Percentiles rank a stretch among this genome's conserved stretches.
phyloP scores from a whole-genome alignment of 139 green algal species.

The Desmodesmus armatus region DNA sequence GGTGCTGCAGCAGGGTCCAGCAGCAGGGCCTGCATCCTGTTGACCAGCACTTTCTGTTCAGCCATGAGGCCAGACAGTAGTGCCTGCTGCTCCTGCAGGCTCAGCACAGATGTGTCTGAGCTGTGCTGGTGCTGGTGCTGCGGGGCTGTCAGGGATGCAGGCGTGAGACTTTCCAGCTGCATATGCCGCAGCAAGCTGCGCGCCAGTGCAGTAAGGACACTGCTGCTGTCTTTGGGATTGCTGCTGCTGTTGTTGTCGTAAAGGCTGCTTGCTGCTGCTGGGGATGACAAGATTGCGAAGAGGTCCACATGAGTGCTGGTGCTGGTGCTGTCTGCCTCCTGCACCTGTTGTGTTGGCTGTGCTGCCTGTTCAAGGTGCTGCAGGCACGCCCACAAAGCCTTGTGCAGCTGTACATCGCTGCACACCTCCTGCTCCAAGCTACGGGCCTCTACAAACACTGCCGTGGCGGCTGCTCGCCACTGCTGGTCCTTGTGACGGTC shows the following conservation, averaged over 20 bases:
- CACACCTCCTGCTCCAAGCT: conserved; percentile 23
- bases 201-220: neutral
- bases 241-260: neutral
- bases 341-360: conserved; percentile 30
- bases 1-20: neutral
- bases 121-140: neutral
- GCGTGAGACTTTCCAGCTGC: conserved; percentile 34
- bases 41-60: neutral
- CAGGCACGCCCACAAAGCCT: conserved; percentile 1
- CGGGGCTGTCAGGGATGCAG: neutral
- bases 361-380: neutral
- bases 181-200: conserved; percentile 14
- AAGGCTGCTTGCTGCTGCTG: neutral
- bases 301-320: neutral
- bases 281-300: neutral
- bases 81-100: neutral
- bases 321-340: neutral
- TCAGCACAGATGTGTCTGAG: neutral
- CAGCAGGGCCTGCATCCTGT: conserved; percentile 19
- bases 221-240: neutral
- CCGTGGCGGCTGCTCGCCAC: neutral
- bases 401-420: conserved; percentile 25
- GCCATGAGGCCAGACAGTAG: conserved; percentile 18
- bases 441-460: conserved; percentile 27
- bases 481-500: conserved; percentile 2